phyloP scores from a whole-genome alignment of 257 asterid species.

The Fraxinus cuspidata region DNA sequence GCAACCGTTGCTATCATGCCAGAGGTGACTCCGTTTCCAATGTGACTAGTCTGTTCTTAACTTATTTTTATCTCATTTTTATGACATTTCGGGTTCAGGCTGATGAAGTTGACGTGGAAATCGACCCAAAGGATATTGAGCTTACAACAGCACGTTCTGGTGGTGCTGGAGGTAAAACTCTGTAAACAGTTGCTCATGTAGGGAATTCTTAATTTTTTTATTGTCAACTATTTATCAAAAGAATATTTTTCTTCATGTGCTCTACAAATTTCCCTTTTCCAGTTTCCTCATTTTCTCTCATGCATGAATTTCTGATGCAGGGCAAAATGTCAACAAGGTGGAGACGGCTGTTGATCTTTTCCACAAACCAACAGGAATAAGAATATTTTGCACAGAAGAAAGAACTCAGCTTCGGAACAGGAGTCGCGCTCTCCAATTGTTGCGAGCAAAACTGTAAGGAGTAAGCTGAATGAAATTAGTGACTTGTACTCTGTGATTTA shows the following conservation, averaged over 20 bases:
- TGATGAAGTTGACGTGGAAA: slow-evolving; percentile 98
- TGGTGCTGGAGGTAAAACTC: slow-evolving; percentile 94
- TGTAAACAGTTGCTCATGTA: slow-evolving; percentile 1
- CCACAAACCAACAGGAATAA: slow-evolving; percentile 97
- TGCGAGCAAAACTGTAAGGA: slow-evolving; percentile 90
- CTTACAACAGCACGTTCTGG: slow-evolving; percentile 97
- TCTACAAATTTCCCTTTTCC: slow-evolving; percentile 2
- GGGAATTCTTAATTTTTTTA: slow-evolving; percentile 12
- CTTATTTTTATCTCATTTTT: slow-evolving; percentile 15
- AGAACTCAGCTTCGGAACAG: slow-evolving; percentile 85
- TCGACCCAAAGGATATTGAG: slow-evolving; percentile 95
- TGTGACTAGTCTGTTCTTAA: slow-evolving; percentile 7
- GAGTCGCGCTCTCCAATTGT: slow-evolving; percentile 80
- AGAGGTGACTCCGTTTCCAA: slow-evolving; percentile 54
- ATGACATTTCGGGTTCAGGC: slow-evolving; percentile 53
- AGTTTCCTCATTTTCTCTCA: slow-evolving; percentile 1
- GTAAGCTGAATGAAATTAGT: slow-evolving; percentile 18
- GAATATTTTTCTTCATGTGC: background rate
- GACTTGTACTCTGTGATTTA: background rate
- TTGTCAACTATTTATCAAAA: slow-evolving; percentile 4
- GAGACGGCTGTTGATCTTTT: slow-evolving; percentile 96
- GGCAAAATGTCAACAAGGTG: slow-evolving; percentile 99
- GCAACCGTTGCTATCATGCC: slow-evolving; percentile 99
- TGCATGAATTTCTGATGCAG: slow-evolving; percentile 53
- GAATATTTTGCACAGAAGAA: slow-evolving; percentile 98